Evolutionary conservation across 306 rosid genomes (phyloP).

Genomic region (Quercus berberidifolia): DNA sequence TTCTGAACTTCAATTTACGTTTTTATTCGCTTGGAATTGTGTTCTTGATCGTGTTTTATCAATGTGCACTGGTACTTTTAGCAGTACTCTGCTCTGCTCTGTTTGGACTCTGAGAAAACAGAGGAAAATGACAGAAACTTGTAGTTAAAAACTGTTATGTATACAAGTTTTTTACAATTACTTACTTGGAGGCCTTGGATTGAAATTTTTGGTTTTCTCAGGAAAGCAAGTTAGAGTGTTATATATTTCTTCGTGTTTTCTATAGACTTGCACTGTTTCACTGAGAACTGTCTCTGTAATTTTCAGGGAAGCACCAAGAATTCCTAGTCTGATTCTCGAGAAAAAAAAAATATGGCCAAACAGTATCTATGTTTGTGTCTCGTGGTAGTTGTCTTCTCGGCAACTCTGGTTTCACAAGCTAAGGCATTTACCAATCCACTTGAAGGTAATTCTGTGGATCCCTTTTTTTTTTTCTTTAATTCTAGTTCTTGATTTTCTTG

Average conservation of each 20-base stretch:
- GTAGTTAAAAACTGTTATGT: neutral
- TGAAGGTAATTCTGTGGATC: slow-evolving; percentile 49
- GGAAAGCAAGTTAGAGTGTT: too few relatives aligned
- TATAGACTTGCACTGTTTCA: neutral
- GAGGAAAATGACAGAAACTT: slow-evolving; percentile 4
- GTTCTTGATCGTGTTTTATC: slow-evolving; percentile 5
- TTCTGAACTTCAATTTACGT: neutral
- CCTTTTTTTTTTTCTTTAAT: neutral
- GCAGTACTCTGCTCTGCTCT: neutral
- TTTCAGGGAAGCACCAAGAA: slow-evolving; percentile 10
- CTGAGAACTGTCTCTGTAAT: neutral
- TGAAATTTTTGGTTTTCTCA: neutral
- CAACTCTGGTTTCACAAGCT: slow-evolving; percentile 39
- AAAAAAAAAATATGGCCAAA: slow-evolving; percentile 30
- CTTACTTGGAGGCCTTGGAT: neutral
- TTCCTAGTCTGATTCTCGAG: slow-evolving; percentile 15
- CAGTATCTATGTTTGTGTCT: slow-evolving; percentile 16
- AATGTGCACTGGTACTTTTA: neutral
- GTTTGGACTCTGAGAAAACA: slow-evolving; percentile 29
- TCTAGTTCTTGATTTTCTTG: neutral
- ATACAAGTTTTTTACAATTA: neutral
- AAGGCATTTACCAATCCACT: slow-evolving; percentile 39
- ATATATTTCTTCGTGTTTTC: neutral
- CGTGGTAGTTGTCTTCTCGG: slow-evolving; percentile 32
- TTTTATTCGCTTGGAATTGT: neutral